Base-by-base conservation (phyloP, 1,139 yeast genomes). In the Suhomyces wounanorum region DNA sequence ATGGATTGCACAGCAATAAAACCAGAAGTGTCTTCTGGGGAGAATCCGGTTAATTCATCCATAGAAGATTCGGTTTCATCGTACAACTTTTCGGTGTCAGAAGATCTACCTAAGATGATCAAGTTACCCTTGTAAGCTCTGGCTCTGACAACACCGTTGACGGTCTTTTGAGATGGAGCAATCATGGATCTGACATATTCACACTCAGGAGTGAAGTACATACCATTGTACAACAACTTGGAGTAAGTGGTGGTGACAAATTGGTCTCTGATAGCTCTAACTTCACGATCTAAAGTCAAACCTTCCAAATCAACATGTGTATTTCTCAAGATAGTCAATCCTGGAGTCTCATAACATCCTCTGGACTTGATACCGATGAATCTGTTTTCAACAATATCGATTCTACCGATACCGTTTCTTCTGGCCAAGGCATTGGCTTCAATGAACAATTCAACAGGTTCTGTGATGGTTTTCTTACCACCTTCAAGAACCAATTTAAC, bases 291-390 rank as follows among this genome's bases (percentile, higher is more conserved):
- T 66, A 94, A 79, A 43, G 96, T 94, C 66, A 94, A 84, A 65
- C 99, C 99, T 79, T 94, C 99, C 65, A 94, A 79, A 70, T 94
- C 99, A 69, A 94, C 84, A 75, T 94, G 99, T 48, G 98, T 89
- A 50, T 84, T 75, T 83, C 99, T 89, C 75, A 94, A 85, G 59
- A 94, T 73, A 58, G 99, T 92, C 67, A 94, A 84, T 71, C 98
- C 99, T 61, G 99, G 99, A 59, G 98, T 96, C 78, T 94, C 99
- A 78, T 94, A 94, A 80, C 99, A 94, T 53, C 99, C 99, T 81
- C 99, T 89, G 59, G 98, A 92, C 77, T 94, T 94, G 74, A 94
- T 89, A 72, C 98, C 98, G 67, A 94, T 94, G 73, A 94, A 94
- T 81, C 99, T 89, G 82, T 94, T 91, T 79, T 94, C 99, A 61